Conservation (phyloP, 768 basidiomycete genomes). For the Cyclocybe aegerita region DNA sequence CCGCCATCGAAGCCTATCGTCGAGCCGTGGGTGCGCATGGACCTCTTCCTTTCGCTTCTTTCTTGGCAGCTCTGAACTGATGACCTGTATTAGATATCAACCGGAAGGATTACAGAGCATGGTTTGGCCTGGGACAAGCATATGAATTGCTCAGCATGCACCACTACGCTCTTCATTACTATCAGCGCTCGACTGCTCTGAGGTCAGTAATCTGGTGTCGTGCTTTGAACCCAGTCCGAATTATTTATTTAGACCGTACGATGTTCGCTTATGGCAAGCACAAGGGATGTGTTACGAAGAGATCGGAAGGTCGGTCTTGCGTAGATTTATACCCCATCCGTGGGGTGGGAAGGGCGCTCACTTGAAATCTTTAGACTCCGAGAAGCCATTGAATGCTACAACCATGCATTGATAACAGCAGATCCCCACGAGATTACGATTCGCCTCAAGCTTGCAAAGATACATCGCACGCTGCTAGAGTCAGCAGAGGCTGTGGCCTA, state of each 20-base stretch:
- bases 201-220: constrained; percentile 47
- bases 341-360: not conserved
- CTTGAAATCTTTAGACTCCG: constrained; percentile 49
- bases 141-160: constrained; percentile 98
- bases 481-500: constrained; percentile 69
- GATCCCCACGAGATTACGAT: constrained; percentile 76
- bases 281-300: constrained; percentile 94
- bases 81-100: constrained; percentile 70
- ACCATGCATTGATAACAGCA: constrained; percentile 82
- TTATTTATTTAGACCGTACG: constrained; percentile 70
- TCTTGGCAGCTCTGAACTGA: not conserved
- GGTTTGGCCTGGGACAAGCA: constrained; percentile 98
- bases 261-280: constrained; percentile 94
- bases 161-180: constrained; percentile 94
- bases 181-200: constrained; percentile 91
- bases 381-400: constrained; percentile 91
- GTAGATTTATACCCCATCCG: not conserved
- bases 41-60: not conserved
- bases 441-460: constrained; percentile 69
- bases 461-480: constrained; percentile 70
- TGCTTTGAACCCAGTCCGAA: not conserved
- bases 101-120: constrained; percentile 94
- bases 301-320: constrained; percentile 62
- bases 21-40: constrained; percentile 82
- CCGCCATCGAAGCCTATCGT: constrained; percentile 96